Percentiles rank a stretch among this genome's conserved stretches.
Conservation (phyloP, 2,329 filamentous ascomycete species). For the Sporothrix phasma region DNA sequence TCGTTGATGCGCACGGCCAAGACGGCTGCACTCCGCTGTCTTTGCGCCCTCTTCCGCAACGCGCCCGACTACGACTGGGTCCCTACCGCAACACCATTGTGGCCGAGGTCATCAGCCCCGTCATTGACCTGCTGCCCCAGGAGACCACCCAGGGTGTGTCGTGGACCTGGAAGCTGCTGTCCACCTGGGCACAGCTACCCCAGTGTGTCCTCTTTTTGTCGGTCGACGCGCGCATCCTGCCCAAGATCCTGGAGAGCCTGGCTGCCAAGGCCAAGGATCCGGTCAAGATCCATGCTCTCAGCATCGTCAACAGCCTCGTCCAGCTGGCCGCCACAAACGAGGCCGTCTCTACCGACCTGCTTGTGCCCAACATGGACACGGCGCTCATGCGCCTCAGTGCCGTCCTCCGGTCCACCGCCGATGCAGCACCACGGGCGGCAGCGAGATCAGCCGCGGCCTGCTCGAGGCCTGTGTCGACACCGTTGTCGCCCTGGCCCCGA, state of each 20-base stretch:
- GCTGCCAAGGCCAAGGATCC: constrained; percentile 59
- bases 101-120: constrained; percentile 63
- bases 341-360: constrained; percentile 36
- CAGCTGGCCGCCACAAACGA: constrained; percentile 47
- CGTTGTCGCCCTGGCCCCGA: constrained; percentile 63
- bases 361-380: constrained; percentile 47
- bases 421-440: constrained; percentile 40
- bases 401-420: constrained; percentile 15
- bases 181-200: constrained; percentile 64
- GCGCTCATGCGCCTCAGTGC: constrained; percentile 34
- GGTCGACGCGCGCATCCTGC: constrained; percentile 53
- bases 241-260: constrained; percentile 62
- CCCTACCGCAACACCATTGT: constrained; percentile 61
- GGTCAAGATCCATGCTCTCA: constrained; percentile 73
- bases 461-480: constrained; percentile 70
- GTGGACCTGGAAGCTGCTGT: constrained; percentile 68
- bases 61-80: constrained; percentile 60
- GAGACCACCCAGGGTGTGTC: constrained; percentile 90
- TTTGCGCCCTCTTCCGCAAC: constrained; percentile 68
- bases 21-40: constrained; percentile 68
- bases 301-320: constrained; percentile 62
- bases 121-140: constrained; percentile 64
- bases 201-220: constrained; percentile 58
- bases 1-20: constrained; percentile 58
- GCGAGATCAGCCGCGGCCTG: constrained; percentile 57